phyloP scores from a whole-genome alignment of 345 rosid genomes.

The Murraya paniculata region DNA sequence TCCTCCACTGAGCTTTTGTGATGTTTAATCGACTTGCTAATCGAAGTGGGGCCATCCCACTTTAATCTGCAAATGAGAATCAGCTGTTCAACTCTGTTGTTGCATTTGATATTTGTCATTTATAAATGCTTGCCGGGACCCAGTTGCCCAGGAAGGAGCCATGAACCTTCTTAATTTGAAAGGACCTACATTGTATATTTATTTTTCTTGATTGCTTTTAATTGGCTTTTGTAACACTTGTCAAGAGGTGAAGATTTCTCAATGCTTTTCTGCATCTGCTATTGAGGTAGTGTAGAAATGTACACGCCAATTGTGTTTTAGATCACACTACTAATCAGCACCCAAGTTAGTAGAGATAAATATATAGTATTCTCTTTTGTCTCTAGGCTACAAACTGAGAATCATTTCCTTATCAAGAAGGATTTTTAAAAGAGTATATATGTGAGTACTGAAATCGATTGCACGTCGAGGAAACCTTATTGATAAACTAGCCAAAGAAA shows the following conservation, averaged over 20 bases:
- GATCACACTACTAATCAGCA: background rate
- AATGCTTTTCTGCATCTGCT: background rate
- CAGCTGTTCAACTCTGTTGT: constrained; percentile 11
- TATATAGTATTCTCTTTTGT: too few species aligned
- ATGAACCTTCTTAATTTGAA: constrained; percentile 17
- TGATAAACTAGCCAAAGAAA: background rate
- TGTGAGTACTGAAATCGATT: background rate
- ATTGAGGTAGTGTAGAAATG: background rate
- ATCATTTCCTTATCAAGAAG: background rate
- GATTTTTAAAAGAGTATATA: background rate
- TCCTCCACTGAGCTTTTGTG: constrained; percentile 47
- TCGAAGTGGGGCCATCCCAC: constrained; percentile 34
- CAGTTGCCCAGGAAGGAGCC: constrained; percentile 22
- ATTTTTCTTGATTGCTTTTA: constrained; percentile 2
- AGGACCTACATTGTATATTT: constrained; percentile 1
- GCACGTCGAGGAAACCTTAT: too few species aligned
- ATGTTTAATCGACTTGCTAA: constrained; percentile 29
- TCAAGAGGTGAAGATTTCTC: background rate
- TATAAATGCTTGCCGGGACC: constrained; percentile 29
- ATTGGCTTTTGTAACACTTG: constrained; percentile 11
- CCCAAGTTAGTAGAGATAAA: too few species aligned
- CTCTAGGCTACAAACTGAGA: background rate
- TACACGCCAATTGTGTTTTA: background rate
- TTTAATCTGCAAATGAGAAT: constrained; percentile 13
- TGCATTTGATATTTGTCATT: constrained; percentile 2